These are phyloP conservation scores for Saccharomyces paradoxus DNA, from an alignment of 805 yeast genomes.

Conservation along the genomic window DNA sequence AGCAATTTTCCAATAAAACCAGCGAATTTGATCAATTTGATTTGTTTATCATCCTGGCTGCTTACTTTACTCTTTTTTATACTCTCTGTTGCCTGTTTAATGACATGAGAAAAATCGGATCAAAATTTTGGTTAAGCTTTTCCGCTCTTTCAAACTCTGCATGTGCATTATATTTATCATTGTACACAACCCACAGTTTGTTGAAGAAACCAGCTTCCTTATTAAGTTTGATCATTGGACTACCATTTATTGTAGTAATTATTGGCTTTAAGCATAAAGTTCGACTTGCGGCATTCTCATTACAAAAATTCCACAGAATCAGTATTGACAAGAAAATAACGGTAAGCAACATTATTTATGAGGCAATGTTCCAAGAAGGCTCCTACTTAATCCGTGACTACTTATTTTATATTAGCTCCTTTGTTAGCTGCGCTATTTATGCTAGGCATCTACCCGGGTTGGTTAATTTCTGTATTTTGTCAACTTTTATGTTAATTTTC, in stretches of 20 bases:
- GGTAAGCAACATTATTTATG: conserved; percentile 26
- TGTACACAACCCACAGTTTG: conserved; percentile 49
- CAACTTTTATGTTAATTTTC: conserved; percentile 58
- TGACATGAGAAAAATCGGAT: conserved; percentile 70
- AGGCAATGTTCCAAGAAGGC: conserved; percentile 33
- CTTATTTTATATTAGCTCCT: conserved; percentile 60
- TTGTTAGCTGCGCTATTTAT: conserved; percentile 53
- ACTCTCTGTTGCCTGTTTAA: conserved; percentile 66
- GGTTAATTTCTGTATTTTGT: conserved; percentile 69
- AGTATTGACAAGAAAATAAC: conserved; percentile 27
- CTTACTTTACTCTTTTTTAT: conserved; percentile 82
- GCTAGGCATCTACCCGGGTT: conserved; percentile 66
- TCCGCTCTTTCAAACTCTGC: conserved; percentile 70
- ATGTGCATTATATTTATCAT: conserved; percentile 76
- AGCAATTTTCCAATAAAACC: conserved; percentile 28
- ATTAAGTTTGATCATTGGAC: conserved; percentile 74
- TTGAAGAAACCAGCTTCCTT: conserved; percentile 58
- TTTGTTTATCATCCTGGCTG: conserved; percentile 65
- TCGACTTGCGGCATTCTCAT: conserved; percentile 53
- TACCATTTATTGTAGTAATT: conserved; percentile 86
- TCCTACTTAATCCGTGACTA: conserved; percentile 57
- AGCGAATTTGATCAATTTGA: conserved; percentile 80
- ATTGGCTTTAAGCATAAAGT: conserved; percentile 87
- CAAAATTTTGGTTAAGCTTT: conserved; percentile 79
- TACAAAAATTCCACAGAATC: conserved; percentile 31